Conservation (phyloP, 768 basidiomycete genomes). For the Termitomyces bulborhizus region DNA sequence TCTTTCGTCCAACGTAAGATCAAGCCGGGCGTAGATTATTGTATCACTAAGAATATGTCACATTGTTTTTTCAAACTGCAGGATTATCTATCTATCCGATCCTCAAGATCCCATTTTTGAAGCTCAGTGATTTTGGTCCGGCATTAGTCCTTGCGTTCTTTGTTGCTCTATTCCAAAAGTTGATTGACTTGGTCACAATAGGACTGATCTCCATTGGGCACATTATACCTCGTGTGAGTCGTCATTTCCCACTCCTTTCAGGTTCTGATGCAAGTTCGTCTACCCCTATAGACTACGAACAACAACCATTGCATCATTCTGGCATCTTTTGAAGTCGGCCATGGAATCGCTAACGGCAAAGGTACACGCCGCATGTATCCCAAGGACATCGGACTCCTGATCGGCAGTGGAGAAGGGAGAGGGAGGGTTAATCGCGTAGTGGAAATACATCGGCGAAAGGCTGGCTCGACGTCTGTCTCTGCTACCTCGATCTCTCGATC, state of each 20-base stretch:
- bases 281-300: conserved; percentile 75
- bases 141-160: conserved; percentile 56
- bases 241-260: conserved; percentile 7
- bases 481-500: conserved; percentile 10
- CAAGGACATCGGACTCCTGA: too few relatives aligned
- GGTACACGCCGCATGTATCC: too few relatives aligned
- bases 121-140: conserved; percentile 49
- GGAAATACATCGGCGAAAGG: too few relatives aligned
- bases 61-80: conserved; percentile 22
- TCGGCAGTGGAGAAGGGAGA: too few relatives aligned
- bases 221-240: conserved; percentile 85
- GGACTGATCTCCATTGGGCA: conserved; percentile 90
- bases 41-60: conserved; percentile 11
- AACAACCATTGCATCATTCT: conserved; percentile 72
- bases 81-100: conserved; percentile 85
- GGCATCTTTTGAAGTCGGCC: conserved; percentile 84
- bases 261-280: conserved; percentile 11
- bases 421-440: too few relatives aligned
- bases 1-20: conserved; percentile 98
- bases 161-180: background rate
- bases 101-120: conserved; percentile 59
- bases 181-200: conserved; percentile 22
- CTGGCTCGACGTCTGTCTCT: background rate
- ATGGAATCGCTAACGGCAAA: conserved; percentile 56
- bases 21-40: conserved; percentile 74